Base-by-base conservation (phyloP, 2,329 filamentous ascomycete genomes). In the Sclerotinia sclerotiorum region DNA sequence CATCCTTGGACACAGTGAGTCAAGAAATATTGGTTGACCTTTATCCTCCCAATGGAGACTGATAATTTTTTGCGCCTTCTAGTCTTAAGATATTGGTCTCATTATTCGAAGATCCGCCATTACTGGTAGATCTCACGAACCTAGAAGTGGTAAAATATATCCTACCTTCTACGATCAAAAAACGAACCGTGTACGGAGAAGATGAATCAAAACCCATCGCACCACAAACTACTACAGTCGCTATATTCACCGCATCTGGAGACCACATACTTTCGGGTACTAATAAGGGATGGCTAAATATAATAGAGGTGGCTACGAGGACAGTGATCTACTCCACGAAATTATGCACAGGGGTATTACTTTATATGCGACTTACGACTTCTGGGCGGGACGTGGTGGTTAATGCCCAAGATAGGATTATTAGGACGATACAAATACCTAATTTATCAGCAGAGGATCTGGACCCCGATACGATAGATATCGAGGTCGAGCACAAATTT, bases 401-500 rank as follows among this genome's bases (percentile, higher is more conserved):
- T 75, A 99, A 99, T 79, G 92, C 93, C 62, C 93, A 93, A 74
- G 95, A 99, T 79, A 90, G 95, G 66, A 94, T 98, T 70, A 97
- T 99, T 76, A 88, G 96, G 70, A 97, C 95, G 1, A 90, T 99
- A 73, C 88, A 93, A 71, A 85, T 99, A 73, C 95, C 96, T 0
- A 92, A 97, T 75, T 84, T 90, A 51, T 84, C 86, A 15, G 84
- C 82, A 1, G 81, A 85, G 19, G 86, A 91, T 74, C 84, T 97
- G 55, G 91, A 97, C 73, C 87, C 91, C 27, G 91, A 96, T 74
- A 94, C 90, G 39, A 90, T 99, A 75, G 90, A 94, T 75, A 84
- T 99, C 52, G 92, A 95, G 52, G 87, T 97, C 17, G 94, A 99
- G 79, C 95, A 99, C 81, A 98, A 97, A 77, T 99, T 98, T 75